phyloP scores from a whole-genome alignment of 345 rosid species.

The Eucalyptus tenuipes region DNA sequence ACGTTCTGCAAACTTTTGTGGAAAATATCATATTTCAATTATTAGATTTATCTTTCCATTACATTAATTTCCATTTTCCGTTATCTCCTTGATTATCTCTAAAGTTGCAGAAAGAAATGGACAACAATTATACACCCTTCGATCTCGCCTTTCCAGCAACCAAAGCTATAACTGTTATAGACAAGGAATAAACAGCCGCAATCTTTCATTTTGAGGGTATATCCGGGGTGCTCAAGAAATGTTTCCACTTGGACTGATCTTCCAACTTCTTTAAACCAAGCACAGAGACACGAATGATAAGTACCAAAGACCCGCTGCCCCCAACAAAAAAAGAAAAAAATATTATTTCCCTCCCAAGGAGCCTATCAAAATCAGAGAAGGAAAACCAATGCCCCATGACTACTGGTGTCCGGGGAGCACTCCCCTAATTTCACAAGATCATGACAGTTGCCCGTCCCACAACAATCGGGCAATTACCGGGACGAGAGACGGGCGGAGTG shows the following conservation, averaged over 20 bases:
- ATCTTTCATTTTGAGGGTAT: background rate
- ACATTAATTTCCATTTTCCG: background rate
- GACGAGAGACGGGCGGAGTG: too few species aligned
- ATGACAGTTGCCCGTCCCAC: background rate
- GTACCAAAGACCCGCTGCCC: background rate
- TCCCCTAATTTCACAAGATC: background rate
- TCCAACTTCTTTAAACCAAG: background rate
- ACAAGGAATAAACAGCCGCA: background rate
- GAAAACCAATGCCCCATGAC: background rate
- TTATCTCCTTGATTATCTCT: background rate
- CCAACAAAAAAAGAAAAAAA: background rate
- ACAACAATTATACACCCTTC: background rate
- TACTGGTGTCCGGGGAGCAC: background rate
- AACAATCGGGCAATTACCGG: background rate
- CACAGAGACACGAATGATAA: background rate
- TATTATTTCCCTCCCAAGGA: background rate
- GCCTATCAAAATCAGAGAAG: background rate
- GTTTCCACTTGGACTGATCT: background rate
- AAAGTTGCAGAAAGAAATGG: background rate
- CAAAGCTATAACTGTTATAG: background rate
- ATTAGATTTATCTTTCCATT: background rate
- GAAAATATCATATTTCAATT: background rate
- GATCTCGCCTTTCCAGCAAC: background rate
- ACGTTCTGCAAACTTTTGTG: background rate
- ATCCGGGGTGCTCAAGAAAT: background rate